Base-by-base conservation (phyloP, 2,329 filamentous ascomycete species). In the Penicillium sp. region DNA sequence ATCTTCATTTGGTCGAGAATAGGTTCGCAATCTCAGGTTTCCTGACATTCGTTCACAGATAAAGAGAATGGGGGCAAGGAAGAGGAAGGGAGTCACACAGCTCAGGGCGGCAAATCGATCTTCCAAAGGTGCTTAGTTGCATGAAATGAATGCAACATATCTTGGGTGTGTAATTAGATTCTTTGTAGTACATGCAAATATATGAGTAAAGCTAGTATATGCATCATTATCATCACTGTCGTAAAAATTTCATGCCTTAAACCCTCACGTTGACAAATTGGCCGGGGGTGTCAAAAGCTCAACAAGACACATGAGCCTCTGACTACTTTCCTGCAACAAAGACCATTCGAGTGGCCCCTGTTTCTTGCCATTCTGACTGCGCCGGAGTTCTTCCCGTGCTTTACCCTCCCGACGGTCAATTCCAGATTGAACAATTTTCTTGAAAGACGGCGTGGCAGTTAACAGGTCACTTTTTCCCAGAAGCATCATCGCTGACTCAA, bases 401-500 rank as follows among this genome's bases (percentile, higher is more conserved):
- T 78, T 81, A 0, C 73, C 72, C 8, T 75, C 71, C n/a, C 86
- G 77, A 2, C 76, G 79, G 31, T 72, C 49, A 44, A 88, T 83
- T 0, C 87, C 87, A 19, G 66, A 59, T 58, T 83, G 75, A n/a
- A 84, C 75, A 0, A 82, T 80, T 0, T 69, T 54, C 37, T 74
- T 73, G 16, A 88, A 61, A 6, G 61, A 62, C 1, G 67, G 66
- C 4, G 66, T 75, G 60, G 74, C 52, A 23, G 58, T 59, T 69
- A 77, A 43, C 64, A 70, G 63, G 1, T 72, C 69, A 31, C 68
- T 67, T 14, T 67, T 69, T 13, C 71, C 75, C 27, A 86, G 72
- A 7, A 87, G 75, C 46, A 86, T 80, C 29, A 91, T 67, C 50
- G 91, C 73, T 2, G 80, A 80, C 74, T 93, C 91, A 0, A 92